Conservation (phyloP, 345 rosid species). For the Cardiospermum halicacabum region DNA sequence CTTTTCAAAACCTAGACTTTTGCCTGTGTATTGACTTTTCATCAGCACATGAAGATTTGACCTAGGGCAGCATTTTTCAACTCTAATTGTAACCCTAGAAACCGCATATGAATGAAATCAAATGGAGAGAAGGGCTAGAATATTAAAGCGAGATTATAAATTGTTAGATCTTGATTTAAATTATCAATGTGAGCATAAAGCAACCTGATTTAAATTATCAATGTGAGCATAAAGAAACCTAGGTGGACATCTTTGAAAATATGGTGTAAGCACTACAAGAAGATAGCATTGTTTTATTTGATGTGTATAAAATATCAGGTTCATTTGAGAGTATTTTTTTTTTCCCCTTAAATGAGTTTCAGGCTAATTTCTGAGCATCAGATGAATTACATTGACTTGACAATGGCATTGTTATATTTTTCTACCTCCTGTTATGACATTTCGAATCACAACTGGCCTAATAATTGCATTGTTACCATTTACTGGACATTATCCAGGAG, state of each 20-base stretch:
- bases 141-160: background rate
- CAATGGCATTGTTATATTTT: background rate
- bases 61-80: background rate
- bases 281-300: too few species aligned
- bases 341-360: too few species aligned
- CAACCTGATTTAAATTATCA: too few species aligned
- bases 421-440: background rate
- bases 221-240: background rate
- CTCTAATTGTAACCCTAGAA: background rate
- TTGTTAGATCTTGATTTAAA: background rate
- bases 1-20: background rate
- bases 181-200: too few species aligned
- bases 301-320: too few species aligned
- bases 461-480: background rate
- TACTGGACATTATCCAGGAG: slow-evolving; percentile 50
- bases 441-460: background rate
- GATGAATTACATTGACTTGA: background rate
- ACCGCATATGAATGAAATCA: background rate
- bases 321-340: too few species aligned
- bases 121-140: background rate
- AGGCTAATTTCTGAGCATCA: too few species aligned
- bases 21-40: background rate
- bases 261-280: too few species aligned
- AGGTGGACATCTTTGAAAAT: too few species aligned
- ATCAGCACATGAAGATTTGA: background rate